Conservation (phyloP, 352 stramenopile species). For the Phytophthora hybrid region DNA sequence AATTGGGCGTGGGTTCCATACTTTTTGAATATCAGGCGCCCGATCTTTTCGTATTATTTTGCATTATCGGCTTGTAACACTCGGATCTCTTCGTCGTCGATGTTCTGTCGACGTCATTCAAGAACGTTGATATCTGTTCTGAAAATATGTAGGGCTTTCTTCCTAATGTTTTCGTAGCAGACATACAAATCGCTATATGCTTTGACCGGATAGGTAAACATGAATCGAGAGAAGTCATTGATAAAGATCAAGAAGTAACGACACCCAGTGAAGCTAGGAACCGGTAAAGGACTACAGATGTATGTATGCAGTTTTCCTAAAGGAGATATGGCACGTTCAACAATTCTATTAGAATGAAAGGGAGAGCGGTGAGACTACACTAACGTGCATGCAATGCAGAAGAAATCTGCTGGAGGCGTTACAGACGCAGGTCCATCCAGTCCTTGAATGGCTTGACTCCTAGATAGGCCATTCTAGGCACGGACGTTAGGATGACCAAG, state of each 20-base stretch:
- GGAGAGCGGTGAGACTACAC: background rate
- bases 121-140: background rate
- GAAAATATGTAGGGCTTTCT: background rate
- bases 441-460: background rate
- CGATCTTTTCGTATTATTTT: constrained; percentile 17
- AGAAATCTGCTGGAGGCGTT: background rate
- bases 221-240: background rate
- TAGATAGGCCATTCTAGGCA: background rate
- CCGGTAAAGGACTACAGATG: no score
- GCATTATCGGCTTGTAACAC: constrained; percentile 2
- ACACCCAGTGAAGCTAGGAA: no score
- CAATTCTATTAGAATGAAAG: background rate
- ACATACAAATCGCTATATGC: background rate
- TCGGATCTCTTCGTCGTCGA: constrained; percentile 1
- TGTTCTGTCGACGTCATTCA: background rate
- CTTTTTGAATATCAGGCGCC: background rate
- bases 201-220: background rate
- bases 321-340: background rate
- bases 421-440: background rate
- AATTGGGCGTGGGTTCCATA: constrained; percentile 25
- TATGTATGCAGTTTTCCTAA: no score
- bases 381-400: background rate
- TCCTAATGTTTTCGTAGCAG: background rate
- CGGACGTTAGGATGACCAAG: background rate
- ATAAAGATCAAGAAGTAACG: background rate